phyloP scores from a whole-genome alignment of 2,329 filamentous ascomycete genomes.

The Paecilomyces sp. region DNA sequence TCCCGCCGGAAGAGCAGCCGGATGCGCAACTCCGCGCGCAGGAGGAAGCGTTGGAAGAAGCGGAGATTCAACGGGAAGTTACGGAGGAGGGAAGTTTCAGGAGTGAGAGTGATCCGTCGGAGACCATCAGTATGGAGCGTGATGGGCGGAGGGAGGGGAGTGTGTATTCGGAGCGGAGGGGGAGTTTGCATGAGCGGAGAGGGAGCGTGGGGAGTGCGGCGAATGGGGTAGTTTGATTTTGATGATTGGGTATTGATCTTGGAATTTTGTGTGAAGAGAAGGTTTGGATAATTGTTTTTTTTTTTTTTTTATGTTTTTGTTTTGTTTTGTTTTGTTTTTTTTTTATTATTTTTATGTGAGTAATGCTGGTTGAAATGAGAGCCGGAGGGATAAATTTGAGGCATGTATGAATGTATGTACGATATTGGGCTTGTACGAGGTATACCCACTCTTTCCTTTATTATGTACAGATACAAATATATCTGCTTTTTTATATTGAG shows the following conservation, averaged over 20 bases:
- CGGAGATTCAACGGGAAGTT: neutral
- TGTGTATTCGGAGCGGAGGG: neutral
- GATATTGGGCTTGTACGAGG: neutral
- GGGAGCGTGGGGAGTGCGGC: neutral
- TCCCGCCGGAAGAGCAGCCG: constrained; percentile 1
- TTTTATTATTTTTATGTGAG: too few species aligned
- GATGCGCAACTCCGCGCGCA: neutral
- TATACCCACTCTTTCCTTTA: neutral
- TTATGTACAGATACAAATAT: neutral
- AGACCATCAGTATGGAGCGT: neutral
- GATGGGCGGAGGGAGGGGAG: neutral
- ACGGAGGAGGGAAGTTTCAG: neutral
- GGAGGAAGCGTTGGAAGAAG: neutral
- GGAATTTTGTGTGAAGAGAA: too few species aligned
- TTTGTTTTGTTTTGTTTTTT: too few species aligned
- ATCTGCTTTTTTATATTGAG: too few species aligned
- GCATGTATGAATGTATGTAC: too few species aligned
- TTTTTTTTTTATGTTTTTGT: too few species aligned
- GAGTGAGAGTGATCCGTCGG: neutral
- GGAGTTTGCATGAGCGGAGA: neutral
- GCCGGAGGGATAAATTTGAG: too few species aligned
- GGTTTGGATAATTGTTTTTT: too few species aligned
- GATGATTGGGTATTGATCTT: too few species aligned
- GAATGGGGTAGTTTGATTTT: neutral
- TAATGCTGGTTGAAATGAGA: too few species aligned